Conservation (phyloP, 179 eudicot genomes). For the Carnegiea gigantea region DNA sequence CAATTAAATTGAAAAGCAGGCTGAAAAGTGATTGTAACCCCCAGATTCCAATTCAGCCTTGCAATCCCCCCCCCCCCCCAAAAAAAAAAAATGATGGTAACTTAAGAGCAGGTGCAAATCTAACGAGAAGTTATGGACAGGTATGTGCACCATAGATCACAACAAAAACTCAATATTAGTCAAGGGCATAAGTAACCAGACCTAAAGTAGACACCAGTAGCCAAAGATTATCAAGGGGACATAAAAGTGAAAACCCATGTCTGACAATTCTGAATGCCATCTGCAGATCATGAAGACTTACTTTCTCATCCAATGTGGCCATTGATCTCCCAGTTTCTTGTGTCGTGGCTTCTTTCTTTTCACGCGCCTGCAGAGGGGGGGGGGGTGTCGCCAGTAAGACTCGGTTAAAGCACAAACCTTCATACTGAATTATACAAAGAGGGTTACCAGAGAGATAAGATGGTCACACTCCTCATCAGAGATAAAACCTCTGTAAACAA, state of each 20-base stretch:
- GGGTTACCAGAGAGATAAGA: conserved; percentile 66
- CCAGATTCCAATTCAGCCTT: background rate
- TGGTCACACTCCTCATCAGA: conserved; percentile 78
- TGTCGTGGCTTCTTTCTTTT: conserved; percentile 24
- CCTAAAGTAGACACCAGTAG: background rate
- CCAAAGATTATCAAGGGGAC: background rate
- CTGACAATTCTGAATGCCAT: background rate
- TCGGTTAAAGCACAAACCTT: background rate
- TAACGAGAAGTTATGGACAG: background rate
- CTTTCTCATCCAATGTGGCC: conserved; percentile 32
- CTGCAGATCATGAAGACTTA: conserved; percentile 24
- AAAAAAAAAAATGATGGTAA: background rate
- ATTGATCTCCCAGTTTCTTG: conserved; percentile 23
- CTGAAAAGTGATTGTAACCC: background rate
- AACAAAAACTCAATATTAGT: background rate
- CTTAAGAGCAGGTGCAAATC: background rate
- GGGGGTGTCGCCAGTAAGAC: background rate
- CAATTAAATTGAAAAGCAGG: background rate
- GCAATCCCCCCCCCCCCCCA: background rate
- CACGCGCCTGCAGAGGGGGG: conserved; percentile 35
- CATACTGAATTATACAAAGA: conserved; percentile 4
- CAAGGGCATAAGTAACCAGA: background rate
- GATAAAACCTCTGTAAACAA: conserved; percentile 65
- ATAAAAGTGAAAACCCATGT: background rate
- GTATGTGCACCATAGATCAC: background rate